Conservation (phyloP, 257 asterid species). For the Echites panduratus region DNA sequence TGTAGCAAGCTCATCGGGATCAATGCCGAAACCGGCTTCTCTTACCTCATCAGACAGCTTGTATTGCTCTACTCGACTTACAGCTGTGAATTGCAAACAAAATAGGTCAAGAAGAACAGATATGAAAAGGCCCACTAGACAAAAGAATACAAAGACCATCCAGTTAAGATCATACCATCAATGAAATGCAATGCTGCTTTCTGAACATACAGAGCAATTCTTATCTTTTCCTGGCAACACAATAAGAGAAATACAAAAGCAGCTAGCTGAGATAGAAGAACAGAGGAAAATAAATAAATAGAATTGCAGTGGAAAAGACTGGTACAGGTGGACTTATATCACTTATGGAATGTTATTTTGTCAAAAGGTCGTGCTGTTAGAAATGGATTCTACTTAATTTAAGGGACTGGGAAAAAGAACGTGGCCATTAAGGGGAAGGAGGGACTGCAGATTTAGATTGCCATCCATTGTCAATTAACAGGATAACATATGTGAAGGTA, state of each 20-base stretch:
- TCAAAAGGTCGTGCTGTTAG: too few relatives aligned
- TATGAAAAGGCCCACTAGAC: slow-evolving; percentile 2
- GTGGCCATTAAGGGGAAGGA: too few relatives aligned
- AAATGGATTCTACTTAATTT: too few relatives aligned
- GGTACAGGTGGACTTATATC: too few relatives aligned
- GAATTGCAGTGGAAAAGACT: too few relatives aligned
- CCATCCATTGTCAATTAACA: too few relatives aligned
- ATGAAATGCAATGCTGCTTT: slow-evolving; percentile 73
- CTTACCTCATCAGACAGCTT: slow-evolving; percentile 42
- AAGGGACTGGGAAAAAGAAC: too few relatives aligned
- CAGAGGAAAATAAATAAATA: neutral
- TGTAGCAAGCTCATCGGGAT: slow-evolving; percentile 68
- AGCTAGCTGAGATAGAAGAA: neutral
- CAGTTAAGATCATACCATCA: slow-evolving; percentile 40
- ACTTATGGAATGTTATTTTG: too few relatives aligned
- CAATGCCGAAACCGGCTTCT: slow-evolving; percentile 50
- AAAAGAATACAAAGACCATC: neutral
- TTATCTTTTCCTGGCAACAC: slow-evolving; percentile 57
- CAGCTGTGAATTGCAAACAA: slow-evolving; percentile 35
- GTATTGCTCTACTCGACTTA: slow-evolving; percentile 24
- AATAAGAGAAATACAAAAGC: neutral
- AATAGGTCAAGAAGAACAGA: slow-evolving; percentile 18
- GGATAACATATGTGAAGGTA: too few relatives aligned
- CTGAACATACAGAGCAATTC: slow-evolving; percentile 66
- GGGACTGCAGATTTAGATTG: too few relatives aligned